These are phyloP conservation scores for Cordyceps farinosa DNA, from an alignment of 2,329 filamentous ascomycete genomes.

Conservation along the genomic window DNA sequence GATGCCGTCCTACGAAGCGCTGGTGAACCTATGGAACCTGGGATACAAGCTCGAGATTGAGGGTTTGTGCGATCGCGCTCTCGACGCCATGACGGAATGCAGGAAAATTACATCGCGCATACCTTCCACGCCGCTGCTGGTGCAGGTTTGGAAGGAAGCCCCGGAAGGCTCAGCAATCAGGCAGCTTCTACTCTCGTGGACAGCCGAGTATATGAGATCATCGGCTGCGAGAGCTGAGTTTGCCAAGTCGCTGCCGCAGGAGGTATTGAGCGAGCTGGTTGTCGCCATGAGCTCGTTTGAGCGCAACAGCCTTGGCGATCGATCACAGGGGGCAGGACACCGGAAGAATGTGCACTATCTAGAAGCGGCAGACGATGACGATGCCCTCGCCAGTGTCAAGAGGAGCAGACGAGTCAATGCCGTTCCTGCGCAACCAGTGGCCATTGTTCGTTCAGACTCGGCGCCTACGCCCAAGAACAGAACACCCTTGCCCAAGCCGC, in stretches of 20 bases:
- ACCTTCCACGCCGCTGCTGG: slow-evolving; percentile 55
- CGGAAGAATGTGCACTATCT: slow-evolving; percentile 50
- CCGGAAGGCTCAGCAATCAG: slow-evolving; percentile 58
- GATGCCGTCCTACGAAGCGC: slow-evolving; percentile 50
- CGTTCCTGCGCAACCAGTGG: slow-evolving; percentile 1
- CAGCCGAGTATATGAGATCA: slow-evolving; percentile 59
- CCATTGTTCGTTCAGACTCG: slow-evolving; percentile 22
- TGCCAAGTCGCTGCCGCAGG: slow-evolving; percentile 57
- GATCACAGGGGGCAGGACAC: slow-evolving; percentile 23
- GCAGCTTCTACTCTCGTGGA: slow-evolving; percentile 57
- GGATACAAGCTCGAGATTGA: slow-evolving; percentile 49
- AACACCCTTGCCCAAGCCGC: slow-evolving; percentile 33
- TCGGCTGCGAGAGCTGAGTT: slow-evolving; percentile 55
- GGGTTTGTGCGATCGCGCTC: slow-evolving; percentile 53
- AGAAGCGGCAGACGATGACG: slow-evolving; percentile 41
- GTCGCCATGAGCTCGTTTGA: slow-evolving; percentile 58
- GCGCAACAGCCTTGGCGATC: slow-evolving; percentile 33
- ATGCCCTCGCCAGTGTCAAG: slow-evolving; percentile 31
- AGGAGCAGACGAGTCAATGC: slow-evolving; percentile 41
- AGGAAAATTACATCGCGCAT: slow-evolving; percentile 51
- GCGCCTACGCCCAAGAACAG: slow-evolving; percentile 24
- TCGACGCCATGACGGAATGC: slow-evolving; percentile 56
- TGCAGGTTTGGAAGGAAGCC: slow-evolving; percentile 60
- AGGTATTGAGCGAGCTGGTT: slow-evolving; percentile 60
- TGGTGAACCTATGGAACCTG: slow-evolving; percentile 56